phyloP scores from a whole-genome alignment of 179 eudicot species.

The Vitellaria paradoxa region DNA sequence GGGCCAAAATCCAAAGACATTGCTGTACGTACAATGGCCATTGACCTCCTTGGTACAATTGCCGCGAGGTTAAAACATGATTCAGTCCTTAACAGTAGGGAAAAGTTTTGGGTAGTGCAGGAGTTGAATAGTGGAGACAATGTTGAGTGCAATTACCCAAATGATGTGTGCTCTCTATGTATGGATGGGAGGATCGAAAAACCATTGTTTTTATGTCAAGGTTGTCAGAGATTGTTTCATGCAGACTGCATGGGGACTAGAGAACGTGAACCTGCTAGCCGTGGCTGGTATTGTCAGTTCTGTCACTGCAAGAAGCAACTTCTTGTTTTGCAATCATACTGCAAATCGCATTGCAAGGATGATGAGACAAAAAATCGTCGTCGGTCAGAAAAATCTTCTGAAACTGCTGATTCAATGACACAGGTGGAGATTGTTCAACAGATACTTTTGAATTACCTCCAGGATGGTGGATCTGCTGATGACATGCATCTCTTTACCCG shows the following conservation, averaged over 20 bases:
- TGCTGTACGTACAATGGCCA: conserved; percentile 78
- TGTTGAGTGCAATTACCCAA: conserved; percentile 33
- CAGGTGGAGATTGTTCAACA: conserved; percentile 84
- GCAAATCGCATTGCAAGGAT: conserved; percentile 57
- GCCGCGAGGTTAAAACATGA: conserved; percentile 94
- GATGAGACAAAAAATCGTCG: conserved; percentile 31
- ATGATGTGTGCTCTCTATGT: conserved; percentile 71
- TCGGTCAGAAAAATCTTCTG: conserved; percentile 39
- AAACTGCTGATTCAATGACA: conserved; percentile 34
- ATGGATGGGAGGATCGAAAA: conserved; percentile 54
- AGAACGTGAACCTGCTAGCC: conserved; percentile 59
- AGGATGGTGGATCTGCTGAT: conserved; percentile 70
- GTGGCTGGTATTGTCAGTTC: conserved; percentile 65
- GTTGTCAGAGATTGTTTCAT: conserved; percentile 82
- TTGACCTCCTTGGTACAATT: conserved; percentile 91
- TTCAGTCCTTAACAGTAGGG: conserved; percentile 60
- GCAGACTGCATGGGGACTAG: conserved; percentile 73
- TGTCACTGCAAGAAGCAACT: conserved; percentile 81
- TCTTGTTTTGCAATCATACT: conserved; percentile 57
- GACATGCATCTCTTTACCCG: conserved; percentile 78
- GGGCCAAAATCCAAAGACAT: conserved; percentile 91
- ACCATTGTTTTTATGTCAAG: conserved; percentile 65
- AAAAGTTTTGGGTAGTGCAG: conserved; percentile 75
- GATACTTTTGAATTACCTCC: conserved; percentile 85
- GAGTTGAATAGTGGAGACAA: conserved; percentile 41